phyloP scores from a whole-genome alignment of 2,329 filamentous ascomycete species.

The Arthrobotrys sinensis region DNA sequence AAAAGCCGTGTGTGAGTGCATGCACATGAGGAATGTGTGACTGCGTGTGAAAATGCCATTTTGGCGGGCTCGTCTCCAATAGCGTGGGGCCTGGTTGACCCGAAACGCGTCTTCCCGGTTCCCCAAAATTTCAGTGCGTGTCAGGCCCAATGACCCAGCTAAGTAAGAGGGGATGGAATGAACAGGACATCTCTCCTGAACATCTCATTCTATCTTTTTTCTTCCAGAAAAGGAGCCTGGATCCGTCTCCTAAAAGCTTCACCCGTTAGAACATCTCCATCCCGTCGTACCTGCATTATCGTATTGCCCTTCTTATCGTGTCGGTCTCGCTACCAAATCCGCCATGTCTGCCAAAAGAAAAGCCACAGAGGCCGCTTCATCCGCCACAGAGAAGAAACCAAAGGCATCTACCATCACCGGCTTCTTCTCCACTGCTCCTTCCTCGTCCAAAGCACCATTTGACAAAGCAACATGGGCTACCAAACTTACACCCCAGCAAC shows the following conservation, averaged over 20 bases:
- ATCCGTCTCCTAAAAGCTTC: conserved; percentile 1
- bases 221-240: conserved; percentile 26
- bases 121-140: conserved; percentile 57
- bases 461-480: conserved; percentile 93
- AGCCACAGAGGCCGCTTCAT: conserved; percentile 45
- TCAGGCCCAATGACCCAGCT: conserved; percentile 33
- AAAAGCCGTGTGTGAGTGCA: background rate
- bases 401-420: conserved; percentile 64
- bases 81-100: conserved; percentile 44
- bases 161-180: background rate
- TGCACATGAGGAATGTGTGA: conserved; percentile 9
- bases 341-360: conserved; percentile 67
- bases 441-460: conserved; percentile 74
- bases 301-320: conserved; percentile 26
- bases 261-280: conserved; percentile 29
- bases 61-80: conserved; percentile 44
- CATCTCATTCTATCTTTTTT: conserved; percentile 17
- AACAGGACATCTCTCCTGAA: conserved; percentile 48
- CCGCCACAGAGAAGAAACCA: conserved; percentile 62
- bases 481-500: conserved; percentile 84
- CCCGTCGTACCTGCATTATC: conserved; percentile 7
- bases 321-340: conserved; percentile 42
- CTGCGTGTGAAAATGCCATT: conserved; percentile 34
- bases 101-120: conserved; percentile 58
- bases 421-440: conserved; percentile 57